These are phyloP conservation scores for Candida gorgasii DNA, from an alignment of 805 yeast species.

Conservation along the genomic window DNA sequence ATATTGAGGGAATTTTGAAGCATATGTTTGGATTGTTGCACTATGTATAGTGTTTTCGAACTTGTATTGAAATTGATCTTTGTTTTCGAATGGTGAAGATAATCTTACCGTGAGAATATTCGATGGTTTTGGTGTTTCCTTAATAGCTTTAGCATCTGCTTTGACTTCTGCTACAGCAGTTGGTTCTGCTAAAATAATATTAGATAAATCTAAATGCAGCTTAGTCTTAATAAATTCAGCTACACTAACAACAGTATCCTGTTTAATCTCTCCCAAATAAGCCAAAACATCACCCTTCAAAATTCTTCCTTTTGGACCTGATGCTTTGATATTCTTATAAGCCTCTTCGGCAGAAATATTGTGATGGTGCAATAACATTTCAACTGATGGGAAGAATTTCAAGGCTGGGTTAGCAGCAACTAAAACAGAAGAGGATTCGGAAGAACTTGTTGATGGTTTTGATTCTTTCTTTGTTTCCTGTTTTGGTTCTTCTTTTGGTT, in stretches of 20 bases:
- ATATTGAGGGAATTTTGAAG: slow-evolving; percentile 37
- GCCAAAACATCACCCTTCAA: slow-evolving; percentile 92
- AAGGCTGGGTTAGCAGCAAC: slow-evolving; percentile 64
- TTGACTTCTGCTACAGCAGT: slow-evolving; percentile 12
- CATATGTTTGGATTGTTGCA: slow-evolving; percentile 33
- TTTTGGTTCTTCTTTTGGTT: slow-evolving; percentile 18
- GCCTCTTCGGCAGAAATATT: slow-evolving; percentile 72
- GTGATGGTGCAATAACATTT: slow-evolving; percentile 58
- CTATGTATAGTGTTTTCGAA: slow-evolving; percentile 31
- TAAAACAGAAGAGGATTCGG: slow-evolving; percentile 18
- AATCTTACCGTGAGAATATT: slow-evolving; percentile 28
- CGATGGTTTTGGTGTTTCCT: slow-evolving; percentile 25
- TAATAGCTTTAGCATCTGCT: slow-evolving; percentile 9
- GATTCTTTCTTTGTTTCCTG: slow-evolving; percentile 4
- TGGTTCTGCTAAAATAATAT: slow-evolving; percentile 46
- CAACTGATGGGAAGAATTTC: slow-evolving; percentile 77
- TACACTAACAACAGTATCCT: slow-evolving; percentile 53
- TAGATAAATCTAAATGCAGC: slow-evolving; percentile 69
- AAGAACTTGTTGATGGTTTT: slow-evolving; percentile 3
- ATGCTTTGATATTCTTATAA: slow-evolving; percentile 65
- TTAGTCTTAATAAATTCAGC: slow-evolving; percentile 56
- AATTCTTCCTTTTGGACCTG: slow-evolving; percentile 88
- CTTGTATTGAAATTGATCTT: slow-evolving; percentile 28
- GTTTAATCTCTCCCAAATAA: slow-evolving; percentile 69
- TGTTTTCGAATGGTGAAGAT: slow-evolving; percentile 26